Percentiles rank a stretch among this genome's conserved stretches.
These are phyloP conservation scores for Xanthoconium separans DNA, from an alignment of 1,284 basidiomycete genomes.

Conservation along the genomic window DNA sequence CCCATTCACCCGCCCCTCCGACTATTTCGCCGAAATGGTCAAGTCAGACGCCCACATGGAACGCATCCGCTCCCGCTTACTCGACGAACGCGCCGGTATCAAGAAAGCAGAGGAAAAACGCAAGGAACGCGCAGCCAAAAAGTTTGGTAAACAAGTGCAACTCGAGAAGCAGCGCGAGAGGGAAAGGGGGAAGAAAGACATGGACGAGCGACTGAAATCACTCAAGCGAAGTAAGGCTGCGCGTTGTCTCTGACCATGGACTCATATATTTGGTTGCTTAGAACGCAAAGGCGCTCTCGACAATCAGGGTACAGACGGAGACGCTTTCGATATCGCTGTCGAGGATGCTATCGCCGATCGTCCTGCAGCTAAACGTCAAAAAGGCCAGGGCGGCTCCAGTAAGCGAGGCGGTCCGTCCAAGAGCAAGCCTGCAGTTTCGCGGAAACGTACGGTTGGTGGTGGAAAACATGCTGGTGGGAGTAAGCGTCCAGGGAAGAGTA, in stretches of 20 bases:
- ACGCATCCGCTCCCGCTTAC: conserved; percentile 85
- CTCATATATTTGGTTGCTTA: conserved; percentile 29
- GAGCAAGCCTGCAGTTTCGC: conserved; percentile 16
- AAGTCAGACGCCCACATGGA: conserved; percentile 99
- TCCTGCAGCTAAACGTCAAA: conserved; percentile 59
- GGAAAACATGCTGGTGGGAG: conserved; percentile 31
- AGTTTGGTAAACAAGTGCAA: conserved; percentile 97
- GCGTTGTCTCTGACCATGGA: not conserved
- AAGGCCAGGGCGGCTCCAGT: conserved; percentile 29
- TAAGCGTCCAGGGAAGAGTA: conserved; percentile 64
- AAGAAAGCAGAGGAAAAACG: conserved; percentile 92
- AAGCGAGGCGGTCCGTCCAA: conserved; percentile 17
- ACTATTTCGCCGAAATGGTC: conserved; percentile 99
- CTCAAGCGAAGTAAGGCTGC: conserved; percentile 76
- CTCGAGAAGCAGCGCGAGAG: conserved; percentile 82
- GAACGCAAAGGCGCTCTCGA: conserved; percentile 86
- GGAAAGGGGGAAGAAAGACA: conserved; percentile 73
- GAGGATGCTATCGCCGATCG: conserved; percentile 81
- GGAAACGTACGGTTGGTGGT: conserved; percentile 24
- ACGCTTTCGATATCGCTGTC: conserved; percentile 82
- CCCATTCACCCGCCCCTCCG: conserved; percentile 89
- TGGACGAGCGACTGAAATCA: conserved; percentile 80
- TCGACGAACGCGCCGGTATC: conserved; percentile 88
- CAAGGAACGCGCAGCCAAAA: conserved; percentile 93
- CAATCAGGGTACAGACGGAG: conserved; percentile 66